Conservation (phyloP, 345 rosid species). For the Boechera stricta region DNA sequence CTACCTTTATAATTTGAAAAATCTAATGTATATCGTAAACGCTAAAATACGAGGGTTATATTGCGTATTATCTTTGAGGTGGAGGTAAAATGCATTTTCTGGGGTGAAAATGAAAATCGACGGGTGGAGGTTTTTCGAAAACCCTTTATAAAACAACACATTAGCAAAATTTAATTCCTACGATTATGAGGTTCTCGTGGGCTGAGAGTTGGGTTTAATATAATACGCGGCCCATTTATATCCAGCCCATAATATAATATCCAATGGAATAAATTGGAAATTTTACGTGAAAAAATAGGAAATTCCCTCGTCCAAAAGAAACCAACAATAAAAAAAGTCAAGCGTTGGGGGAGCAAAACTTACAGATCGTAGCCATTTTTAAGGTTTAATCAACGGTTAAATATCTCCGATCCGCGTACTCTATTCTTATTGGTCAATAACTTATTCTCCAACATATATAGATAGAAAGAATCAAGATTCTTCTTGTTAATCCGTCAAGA, state of each 20-base stretch:
- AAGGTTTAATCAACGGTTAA: constrained; percentile 47
- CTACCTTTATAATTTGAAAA: no score
- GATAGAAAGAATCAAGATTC: not conserved
- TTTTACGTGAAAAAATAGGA: not conserved
- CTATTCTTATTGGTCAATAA: constrained; percentile 47
- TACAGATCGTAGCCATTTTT: constrained; percentile 41
- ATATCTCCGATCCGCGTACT: constrained; percentile 37
- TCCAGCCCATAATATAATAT: constrained; percentile 22
- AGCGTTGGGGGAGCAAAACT: constrained; percentile 35
- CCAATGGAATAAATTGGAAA: not conserved
- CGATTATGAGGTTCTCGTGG: not conserved
- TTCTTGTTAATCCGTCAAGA: not conserved
- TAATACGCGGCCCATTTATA: not conserved
- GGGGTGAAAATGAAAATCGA: no score
- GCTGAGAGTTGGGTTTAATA: not conserved
- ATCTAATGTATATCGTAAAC: no score
- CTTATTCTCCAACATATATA: constrained; percentile 36
- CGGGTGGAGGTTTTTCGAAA: no score
- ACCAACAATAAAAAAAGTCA: constrained; percentile 14
- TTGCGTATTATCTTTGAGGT: no score
- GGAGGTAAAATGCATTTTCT: no score
- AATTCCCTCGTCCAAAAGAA: constrained; percentile 21
- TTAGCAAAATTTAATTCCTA: not conserved
- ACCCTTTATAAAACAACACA: not conserved
- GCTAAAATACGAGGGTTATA: no score